phyloP scores from a whole-genome alignment of 2,329 filamentous ascomycete species.

The Ophiostoma sp. region DNA sequence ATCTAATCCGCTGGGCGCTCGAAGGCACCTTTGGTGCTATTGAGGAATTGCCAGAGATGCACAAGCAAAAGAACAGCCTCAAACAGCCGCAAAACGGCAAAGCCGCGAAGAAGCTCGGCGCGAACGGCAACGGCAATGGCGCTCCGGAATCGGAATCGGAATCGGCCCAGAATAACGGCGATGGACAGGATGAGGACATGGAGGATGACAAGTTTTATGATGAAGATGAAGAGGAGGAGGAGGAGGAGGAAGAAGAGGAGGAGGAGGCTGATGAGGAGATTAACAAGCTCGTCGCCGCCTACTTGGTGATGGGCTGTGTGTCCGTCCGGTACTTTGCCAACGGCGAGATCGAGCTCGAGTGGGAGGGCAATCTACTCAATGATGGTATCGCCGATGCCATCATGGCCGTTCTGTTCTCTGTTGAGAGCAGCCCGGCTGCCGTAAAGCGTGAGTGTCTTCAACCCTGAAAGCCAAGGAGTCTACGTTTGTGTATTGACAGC shows the following conservation, averaged over 20 bases:
- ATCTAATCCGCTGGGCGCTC: constrained; percentile 89
- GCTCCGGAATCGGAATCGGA: constrained; percentile 31
- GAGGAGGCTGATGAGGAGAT: constrained; percentile 58
- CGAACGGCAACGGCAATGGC: constrained; percentile 36
- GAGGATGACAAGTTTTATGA: constrained; percentile 39
- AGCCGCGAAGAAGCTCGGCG: constrained; percentile 37
- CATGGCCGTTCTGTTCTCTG: constrained; percentile 85
- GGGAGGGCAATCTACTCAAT: constrained; percentile 97
- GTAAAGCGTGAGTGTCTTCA: constrained; percentile 71
- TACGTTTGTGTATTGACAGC: not conserved
- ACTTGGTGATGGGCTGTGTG: constrained; percentile 86
- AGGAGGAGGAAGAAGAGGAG: constrained; percentile 50
- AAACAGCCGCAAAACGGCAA: constrained; percentile 37
- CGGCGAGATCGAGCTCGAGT: constrained; percentile 86
- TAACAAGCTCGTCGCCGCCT: constrained; percentile 62
- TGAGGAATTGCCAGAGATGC: constrained; percentile 63
- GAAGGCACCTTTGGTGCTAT: constrained; percentile 92
- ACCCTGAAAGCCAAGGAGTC: not conserved
- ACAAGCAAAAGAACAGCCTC: constrained; percentile 38
- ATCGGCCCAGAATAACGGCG: constrained; percentile 20
- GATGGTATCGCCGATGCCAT: constrained; percentile 97
- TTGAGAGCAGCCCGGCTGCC: constrained; percentile 91
- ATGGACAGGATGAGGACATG: constrained; percentile 11
- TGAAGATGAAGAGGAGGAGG: constrained; percentile 37
- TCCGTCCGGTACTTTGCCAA: constrained; percentile 73